Base-by-base conservation (phyloP, 176 grass and related monocot species). In the Oryza glaberrima region DNA sequence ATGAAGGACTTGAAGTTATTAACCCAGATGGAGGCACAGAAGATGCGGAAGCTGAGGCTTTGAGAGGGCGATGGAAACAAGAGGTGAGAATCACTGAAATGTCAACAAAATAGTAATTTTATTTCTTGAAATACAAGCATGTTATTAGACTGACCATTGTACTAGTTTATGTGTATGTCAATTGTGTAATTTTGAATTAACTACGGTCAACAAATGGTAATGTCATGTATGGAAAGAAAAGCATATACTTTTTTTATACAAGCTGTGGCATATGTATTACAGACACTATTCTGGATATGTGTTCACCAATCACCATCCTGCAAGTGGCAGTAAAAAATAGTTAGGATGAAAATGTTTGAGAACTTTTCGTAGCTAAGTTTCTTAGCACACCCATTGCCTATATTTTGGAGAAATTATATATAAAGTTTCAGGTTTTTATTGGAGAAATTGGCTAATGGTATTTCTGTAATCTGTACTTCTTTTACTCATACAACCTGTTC, bases 1-100 rank as follows among this genome's bases (percentile, higher is more conserved):
- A 99, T 65, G 97, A 99, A 91, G 97, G 97, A 40, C 93, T 99
- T 82, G 90, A 99, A 85, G 97, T 99, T 64, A 91, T 96, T 81
- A 99, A 96, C 28, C 96, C 97, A 12, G 97, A 99, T 66, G 97
- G 96, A 86, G 88, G 94, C 79, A 91, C 86, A 1, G 91, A 99
- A 3, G 97, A 99, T 89, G 97, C 94, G 0, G 94, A 99, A 78
- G 92, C 70, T 75, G 97, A 99, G 77, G 94, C 97, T 63, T 79
- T 92, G 52, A 90, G 79, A 84, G 96, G 97, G 11, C 79, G 94
- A 84, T 99, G 97, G 97, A 99, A 91, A 84, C 97, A 94, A 38
- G 94, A 99, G 97, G 97, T 96, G 67, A 78, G 64, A 45, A 49
- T 70, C 13, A 46, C 48, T 20, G 22, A 67, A 74, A 19, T 69